Base-by-base conservation (phyloP, 2,329 filamentous ascomycete species). In the Stenocarpella maydis region DNA sequence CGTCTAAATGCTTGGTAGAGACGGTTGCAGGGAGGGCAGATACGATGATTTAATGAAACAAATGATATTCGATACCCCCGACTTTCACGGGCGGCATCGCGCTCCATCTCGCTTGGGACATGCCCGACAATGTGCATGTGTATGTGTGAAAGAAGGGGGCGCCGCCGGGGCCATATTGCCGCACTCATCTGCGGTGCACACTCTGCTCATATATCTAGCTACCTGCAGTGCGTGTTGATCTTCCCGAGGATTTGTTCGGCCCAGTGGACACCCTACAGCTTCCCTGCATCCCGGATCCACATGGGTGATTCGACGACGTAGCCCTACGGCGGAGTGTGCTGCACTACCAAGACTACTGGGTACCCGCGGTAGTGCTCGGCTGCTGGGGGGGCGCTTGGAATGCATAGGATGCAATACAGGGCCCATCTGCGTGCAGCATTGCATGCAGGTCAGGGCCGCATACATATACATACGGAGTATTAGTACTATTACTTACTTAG, bases 1-100 rank as follows among this genome's bases (percentile, higher is more conserved):
- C n/a, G 24, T 58, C 28, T 39, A n/a, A 28, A 39, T 45, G 15
- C 26, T 49, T n/a, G 41, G 31, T 49, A 58, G 52, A 39, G 65
- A 41, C 54, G 45, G 52, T 24, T 49, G 43, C 43, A 24, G 58
- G 14, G 31, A 24, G 58, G 14, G 31, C 58, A 63, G 43, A 17
- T 63, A 37, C 41, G 43, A 63, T 49, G 41, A 49, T 10, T 63
- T 49, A 49, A 63, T 63, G 24, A 61, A 19, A 63, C 24, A 45
- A 43, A 47, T 47, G 58, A 37, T n/a, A 24, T 37, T 49, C n/a
- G 28, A 63, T 63, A 63, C 43, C 43, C n/a, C 26, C 19, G 14
- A 28, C 24, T 24, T 34, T 24, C 41, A 47, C 41, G 34, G 26
- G 24, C 55, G 12, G 19, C 4, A n/a, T 47, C 26, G 26, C 24